Base-by-base conservation (phyloP, 495 filamentous ascomycete genomes). In the Jackrogersella minutella region DNA sequence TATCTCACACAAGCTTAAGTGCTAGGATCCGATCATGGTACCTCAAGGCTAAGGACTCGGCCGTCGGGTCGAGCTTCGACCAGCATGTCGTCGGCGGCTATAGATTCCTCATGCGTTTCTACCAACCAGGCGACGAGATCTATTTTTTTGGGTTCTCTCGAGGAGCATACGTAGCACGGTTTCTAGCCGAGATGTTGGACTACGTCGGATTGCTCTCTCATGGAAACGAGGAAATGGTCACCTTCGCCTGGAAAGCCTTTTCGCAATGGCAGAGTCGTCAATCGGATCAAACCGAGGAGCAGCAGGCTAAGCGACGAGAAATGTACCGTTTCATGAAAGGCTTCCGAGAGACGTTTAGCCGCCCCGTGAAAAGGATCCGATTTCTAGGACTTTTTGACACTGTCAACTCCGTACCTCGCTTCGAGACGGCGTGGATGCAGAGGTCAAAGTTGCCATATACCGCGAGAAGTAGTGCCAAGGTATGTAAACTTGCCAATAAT, bases 191-290 rank as follows among this genome's bases (percentile, higher is more conserved):
- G 69, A 95, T 96, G 92, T 81, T 96, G 10, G 90, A 93, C 68
- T 88, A 91, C 58, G 86, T 96, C 55, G 92, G 92, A 11, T 80
- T 96, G 8, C 82, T 95, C 0, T 88, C 87, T 39, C 85, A 86
- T 58, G 92, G 92, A n/a, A 96, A 96, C 66, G 92, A 96, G 68
- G 92, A 95, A 64, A 88, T 96, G 86, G 85, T 90, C 14, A 78
- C 81, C 0, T 96, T 96, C 62, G 92, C 90, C 2, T 95, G 91
- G 91, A 93, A 93, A 77, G 91, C 91, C 0, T 96, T 96, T 65
- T 84, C 88, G 44, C 90, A 88, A 61, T 96, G 92, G 92, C 90
- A 96, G 73, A 85, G 86, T 62, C 85, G 92, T 0, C 79, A 84
- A 19, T 84, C 84, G 5, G 80, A 81, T 46, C 81, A 80, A 0